These are phyloP conservation scores for Pseudocercospora cruenta DNA, from an alignment of 2,329 filamentous ascomycete species.

Conservation along the genomic window DNA sequence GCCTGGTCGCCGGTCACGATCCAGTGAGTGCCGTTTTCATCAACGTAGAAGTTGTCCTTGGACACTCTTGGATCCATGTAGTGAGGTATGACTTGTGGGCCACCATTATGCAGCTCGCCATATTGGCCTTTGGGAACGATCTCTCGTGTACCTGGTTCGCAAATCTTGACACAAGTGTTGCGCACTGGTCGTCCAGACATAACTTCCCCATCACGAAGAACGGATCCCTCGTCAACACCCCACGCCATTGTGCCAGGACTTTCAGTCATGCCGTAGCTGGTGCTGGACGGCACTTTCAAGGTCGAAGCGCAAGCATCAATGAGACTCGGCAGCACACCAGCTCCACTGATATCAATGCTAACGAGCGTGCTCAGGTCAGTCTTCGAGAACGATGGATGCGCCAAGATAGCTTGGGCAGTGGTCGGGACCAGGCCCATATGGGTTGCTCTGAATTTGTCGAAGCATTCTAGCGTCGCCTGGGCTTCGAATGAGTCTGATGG, in stretches of 20 bases:
- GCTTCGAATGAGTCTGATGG: slow-evolving; percentile 40
- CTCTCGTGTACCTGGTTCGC: slow-evolving; percentile 34
- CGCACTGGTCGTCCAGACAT: slow-evolving; percentile 49
- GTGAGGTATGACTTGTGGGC: slow-evolving; percentile 35
- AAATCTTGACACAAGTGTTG: slow-evolving; percentile 44
- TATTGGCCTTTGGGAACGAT: slow-evolving; percentile 34
- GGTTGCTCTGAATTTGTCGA: slow-evolving; percentile 38
- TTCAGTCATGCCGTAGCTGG: slow-evolving; percentile 53
- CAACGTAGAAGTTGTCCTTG: slow-evolving; percentile 36
- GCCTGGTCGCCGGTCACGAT: slow-evolving; percentile 66
- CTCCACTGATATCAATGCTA: slow-evolving; percentile 39
- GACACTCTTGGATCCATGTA: slow-evolving; percentile 38
- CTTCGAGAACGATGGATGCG: slow-evolving; percentile 35
- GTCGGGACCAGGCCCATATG: slow-evolving; percentile 41
- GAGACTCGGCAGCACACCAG: slow-evolving; percentile 42
- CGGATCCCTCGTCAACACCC: slow-evolving; percentile 37
- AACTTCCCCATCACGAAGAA: slow-evolving; percentile 41
- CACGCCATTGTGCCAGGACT: slow-evolving; percentile 50
- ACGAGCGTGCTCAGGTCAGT: slow-evolving; percentile 37
- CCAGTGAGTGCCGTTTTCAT: slow-evolving; percentile 57
- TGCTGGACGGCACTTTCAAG: slow-evolving; percentile 35
- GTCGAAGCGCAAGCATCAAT: slow-evolving; percentile 35
- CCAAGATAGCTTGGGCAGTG: slow-evolving; percentile 39
- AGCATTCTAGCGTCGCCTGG: slow-evolving; percentile 38
- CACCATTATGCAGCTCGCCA: slow-evolving; percentile 40